Conservation (phyloP, 257 asterid species). For the Nicotiana obtusifolia region DNA sequence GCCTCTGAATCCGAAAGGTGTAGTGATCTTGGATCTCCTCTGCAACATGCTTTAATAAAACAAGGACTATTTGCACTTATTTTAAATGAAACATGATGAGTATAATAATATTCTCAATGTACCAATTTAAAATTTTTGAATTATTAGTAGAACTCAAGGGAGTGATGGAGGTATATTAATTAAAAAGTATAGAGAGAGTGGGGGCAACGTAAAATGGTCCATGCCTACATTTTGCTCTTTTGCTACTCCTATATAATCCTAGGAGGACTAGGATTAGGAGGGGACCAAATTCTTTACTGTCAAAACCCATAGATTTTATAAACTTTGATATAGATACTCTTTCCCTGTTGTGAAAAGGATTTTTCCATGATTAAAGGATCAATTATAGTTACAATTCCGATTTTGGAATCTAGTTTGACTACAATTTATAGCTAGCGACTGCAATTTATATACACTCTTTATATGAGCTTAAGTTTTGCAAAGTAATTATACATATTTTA, state of each 20-base stretch:
- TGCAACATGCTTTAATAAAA: too few species aligned
- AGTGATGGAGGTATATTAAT: too few species aligned
- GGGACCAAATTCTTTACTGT: neutral
- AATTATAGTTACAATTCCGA: neutral
- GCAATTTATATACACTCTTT: too few species aligned
- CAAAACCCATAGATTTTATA: neutral
- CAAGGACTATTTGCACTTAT: too few species aligned
- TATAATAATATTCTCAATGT: too few species aligned
- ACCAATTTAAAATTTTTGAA: too few species aligned
- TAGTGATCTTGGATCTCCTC: too few species aligned
- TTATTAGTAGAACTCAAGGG: neutral
- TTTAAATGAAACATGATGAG: too few species aligned
- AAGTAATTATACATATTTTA: too few species aligned
- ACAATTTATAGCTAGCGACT: neutral
- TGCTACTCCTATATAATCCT: neutral
- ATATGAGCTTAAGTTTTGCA: too few species aligned
- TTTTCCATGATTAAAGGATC: neutral
- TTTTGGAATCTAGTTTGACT: slow-evolving; percentile 5
- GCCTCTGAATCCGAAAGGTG: too few species aligned
- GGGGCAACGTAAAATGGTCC: slow-evolving; percentile 5
- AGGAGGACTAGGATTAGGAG: neutral
- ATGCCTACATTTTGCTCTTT: neutral
- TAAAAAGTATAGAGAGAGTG: neutral
- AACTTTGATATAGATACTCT: neutral
- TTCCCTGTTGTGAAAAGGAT: neutral